Evolutionary conservation across 2,329 filamentous ascomycete genomes (phyloP), one percentile per base, ranked within the genome.

Genomic region (Grosmannia serpens): DNA sequence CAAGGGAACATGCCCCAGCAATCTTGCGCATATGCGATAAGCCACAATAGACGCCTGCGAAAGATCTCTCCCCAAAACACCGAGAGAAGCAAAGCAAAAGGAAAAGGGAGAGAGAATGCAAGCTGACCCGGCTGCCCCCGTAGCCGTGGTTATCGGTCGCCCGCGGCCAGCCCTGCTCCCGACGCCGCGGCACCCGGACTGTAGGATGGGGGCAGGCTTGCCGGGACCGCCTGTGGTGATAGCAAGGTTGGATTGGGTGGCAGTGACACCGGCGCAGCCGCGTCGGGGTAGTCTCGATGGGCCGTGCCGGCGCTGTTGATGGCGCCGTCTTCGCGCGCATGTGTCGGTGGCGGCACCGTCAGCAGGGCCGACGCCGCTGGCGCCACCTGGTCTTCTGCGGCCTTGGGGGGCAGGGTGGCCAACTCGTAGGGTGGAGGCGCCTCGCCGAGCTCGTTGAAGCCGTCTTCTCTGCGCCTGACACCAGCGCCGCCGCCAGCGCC

Each of bases 371-470:
- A 7, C 17, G 41, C 4, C 20, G 41, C 17, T 15, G 35, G 1
- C n/a, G 41, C 24, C 24, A 13, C 10, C 13, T 27, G 9, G 4
- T 50, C 47, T 26, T 49, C 46, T 10, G n/a, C 22, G 7, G 47
- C 26, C 24, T 50, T 50, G 3, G 24, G 15, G 26, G 29, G 47
- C 26, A 50, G 26, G 47, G 47, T 26, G 9, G 47, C 50, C 27
- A 29, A 26, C 6, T 62, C 62, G 58, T 67, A 67, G 5, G 65
- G 65, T 57, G 65, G 65, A 46, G 65, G 65, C 10, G 65, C 64
- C 60, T 66, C 65, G 44, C 65, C 65, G 1, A 64, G 60, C 61
- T 66, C 65, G 54, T 67, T 63, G 20, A 67, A 63, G 7, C 65
- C 65, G 46, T 67, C 65, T n/a, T 60, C 55, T 6, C 53, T 20